phyloP scores from a whole-genome alignment of 192 early-diverging fungal genomes.

The Neocallimastix lanati region DNA sequence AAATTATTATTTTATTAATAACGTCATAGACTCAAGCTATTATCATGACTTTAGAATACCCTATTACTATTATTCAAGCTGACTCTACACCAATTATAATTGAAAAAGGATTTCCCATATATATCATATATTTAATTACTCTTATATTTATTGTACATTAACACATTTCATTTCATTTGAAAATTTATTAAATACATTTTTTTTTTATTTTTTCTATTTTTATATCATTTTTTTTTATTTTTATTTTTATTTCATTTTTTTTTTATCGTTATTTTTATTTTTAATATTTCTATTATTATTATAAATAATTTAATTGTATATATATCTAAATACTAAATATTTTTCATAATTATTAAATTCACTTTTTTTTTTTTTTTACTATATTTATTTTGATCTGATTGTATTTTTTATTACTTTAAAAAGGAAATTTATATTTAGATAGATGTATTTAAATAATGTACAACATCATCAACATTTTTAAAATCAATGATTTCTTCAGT shows the following conservation, averaged over 20 bases:
- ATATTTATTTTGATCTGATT: neutral
- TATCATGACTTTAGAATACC: slow-evolving; percentile 46
- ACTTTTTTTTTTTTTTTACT: too few species aligned
- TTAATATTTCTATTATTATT: too few species aligned
- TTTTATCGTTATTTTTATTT: too few species aligned
- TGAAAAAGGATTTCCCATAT: slow-evolving; percentile 52
- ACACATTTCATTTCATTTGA: neutral
- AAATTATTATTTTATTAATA: too few species aligned
- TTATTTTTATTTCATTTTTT: too few species aligned
- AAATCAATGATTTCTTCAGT: neutral
- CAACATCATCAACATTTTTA: neutral
- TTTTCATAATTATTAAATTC: too few species aligned
- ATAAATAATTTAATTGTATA: too few species aligned
- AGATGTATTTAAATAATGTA: neutral
- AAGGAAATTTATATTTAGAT: neutral
- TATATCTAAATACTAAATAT: too few species aligned
- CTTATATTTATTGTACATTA: neutral
- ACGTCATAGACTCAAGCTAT: slow-evolving; percentile 53
- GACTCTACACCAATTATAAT: slow-evolving; percentile 58
- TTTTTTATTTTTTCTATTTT: too few species aligned
- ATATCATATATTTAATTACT: slow-evolving; percentile 33
- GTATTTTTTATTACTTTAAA: neutral
- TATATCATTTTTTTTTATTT: too few species aligned
- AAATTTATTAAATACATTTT: too few species aligned
- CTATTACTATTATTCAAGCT: slow-evolving; percentile 75